These are phyloP conservation scores for Fusarium sp. DNA, from an alignment of 2,329 filamentous ascomycete genomes.

Conservation along the genomic window DNA sequence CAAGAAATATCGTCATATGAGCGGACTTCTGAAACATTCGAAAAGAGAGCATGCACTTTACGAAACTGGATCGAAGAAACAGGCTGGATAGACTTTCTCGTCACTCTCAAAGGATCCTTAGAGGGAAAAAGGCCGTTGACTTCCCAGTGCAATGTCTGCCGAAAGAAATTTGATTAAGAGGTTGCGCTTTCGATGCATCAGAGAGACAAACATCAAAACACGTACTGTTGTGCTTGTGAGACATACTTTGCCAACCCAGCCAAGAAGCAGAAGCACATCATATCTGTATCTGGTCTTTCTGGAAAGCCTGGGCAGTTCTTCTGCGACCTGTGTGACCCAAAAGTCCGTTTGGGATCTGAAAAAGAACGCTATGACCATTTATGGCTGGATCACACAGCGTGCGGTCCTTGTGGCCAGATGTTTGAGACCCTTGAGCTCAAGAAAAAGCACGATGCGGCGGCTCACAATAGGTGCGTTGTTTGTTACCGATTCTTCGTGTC, in stretches of 20 bases:
- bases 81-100: background rate
- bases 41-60: background rate
- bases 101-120: background rate
- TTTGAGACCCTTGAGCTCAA: background rate
- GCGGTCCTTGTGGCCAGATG: background rate
- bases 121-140: no score
- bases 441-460: background rate
- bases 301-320: accelerated
- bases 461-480: background rate
- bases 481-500: background rate
- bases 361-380: background rate
- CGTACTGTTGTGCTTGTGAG: background rate
- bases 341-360: background rate
- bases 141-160: no score
- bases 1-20: no score
- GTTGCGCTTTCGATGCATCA: accelerated
- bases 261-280: background rate
- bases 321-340: background rate
- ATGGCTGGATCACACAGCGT: background rate
- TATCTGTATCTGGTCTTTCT: background rate
- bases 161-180: background rate
- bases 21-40: no score
- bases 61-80: background rate
- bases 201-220: accelerated
- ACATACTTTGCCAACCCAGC: background rate